Conservation (phyloP, 495 filamentous ascomycete species). For the Penicillium argentinense region DNA sequence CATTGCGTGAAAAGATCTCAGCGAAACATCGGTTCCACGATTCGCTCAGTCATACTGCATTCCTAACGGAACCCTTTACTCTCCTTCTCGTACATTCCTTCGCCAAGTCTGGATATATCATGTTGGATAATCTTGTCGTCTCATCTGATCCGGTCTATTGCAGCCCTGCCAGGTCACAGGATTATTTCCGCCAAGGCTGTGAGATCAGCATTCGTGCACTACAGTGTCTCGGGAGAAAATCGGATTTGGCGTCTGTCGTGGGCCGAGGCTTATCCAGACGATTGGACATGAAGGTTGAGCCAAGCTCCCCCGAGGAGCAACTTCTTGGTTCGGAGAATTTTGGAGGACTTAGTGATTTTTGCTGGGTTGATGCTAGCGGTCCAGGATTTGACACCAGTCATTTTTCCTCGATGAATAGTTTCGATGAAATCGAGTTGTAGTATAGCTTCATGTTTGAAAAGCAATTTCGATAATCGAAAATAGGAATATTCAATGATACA, state of each 20-base stretch:
- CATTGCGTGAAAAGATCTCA: constrained; percentile 16
- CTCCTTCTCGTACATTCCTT: constrained; percentile 44
- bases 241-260: constrained; percentile 40
- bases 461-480: no score
- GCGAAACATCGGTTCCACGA: constrained; percentile 21
- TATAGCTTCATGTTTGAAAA: no score
- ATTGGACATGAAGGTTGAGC: constrained; percentile 9
- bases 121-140: constrained; percentile 16
- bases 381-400: no score
- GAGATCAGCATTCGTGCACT: constrained; percentile 40
- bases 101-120: constrained; percentile 37
- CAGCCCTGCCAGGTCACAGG: constrained; percentile 3
- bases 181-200: constrained; percentile 22
- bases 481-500: no score
- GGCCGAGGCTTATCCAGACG: constrained; percentile 12
- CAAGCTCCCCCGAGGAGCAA: not conserved
- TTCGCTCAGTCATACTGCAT: constrained; percentile 32
- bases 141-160: not conserved
- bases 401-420: no score
- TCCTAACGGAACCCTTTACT: constrained; percentile 50
- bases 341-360: not conserved
- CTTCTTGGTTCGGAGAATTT: not conserved
- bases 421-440: no score
- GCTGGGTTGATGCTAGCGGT: no score
- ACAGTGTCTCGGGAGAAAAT: constrained; percentile 43